A percentile compares a stretch with the other conserved stretches of the same genome.
These are phyloP conservation scores for Phytophthora hibernalis DNA, from an alignment of 352 stramenopile species.

Conservation along the genomic window DNA sequence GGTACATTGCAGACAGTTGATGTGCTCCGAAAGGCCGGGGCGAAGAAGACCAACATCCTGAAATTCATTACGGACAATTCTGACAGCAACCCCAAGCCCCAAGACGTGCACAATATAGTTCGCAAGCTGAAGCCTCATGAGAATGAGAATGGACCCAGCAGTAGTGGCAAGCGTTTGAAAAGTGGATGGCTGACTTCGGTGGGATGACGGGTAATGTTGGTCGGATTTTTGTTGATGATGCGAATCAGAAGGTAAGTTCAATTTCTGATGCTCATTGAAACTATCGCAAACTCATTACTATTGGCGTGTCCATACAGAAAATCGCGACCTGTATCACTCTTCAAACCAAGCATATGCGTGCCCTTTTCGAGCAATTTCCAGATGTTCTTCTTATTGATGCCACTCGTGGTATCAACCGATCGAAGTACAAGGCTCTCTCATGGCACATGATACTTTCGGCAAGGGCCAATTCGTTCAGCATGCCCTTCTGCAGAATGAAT, in stretches of 20 bases:
- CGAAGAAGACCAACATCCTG: conserved; percentile 5
- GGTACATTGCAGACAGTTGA: conserved; percentile 7
- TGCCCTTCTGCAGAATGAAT: conserved; percentile 29
- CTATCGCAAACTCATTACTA: no score
- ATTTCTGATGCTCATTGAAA: neutral
- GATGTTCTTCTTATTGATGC: conserved; percentile 34
- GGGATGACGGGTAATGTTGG: neutral
- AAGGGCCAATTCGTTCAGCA: conserved; percentile 38
- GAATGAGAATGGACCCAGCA: neutral
- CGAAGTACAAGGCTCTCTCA: conserved; percentile 34
- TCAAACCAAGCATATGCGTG: conserved; percentile 23
- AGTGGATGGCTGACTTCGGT: conserved; percentile 8
- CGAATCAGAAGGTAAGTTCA: neutral
- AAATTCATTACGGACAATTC: conserved; percentile 9
- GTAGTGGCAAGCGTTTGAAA: neutral
- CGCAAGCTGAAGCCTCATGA: conserved; percentile 10
- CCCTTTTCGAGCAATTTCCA: conserved; percentile 17
- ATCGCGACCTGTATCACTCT: conserved; percentile 29
- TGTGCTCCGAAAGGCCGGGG: neutral
- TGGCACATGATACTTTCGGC: no score
- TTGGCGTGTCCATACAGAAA: conserved; percentile 4
- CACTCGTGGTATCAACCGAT: conserved; percentile 24
- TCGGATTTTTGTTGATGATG: conserved; percentile 3
- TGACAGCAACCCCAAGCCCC: neutral
- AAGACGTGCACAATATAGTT: conserved; percentile 15